These are phyloP conservation scores for Exophiala sp. DNA, from an alignment of 2,329 filamentous ascomycete species.

Conservation along the genomic window DNA sequence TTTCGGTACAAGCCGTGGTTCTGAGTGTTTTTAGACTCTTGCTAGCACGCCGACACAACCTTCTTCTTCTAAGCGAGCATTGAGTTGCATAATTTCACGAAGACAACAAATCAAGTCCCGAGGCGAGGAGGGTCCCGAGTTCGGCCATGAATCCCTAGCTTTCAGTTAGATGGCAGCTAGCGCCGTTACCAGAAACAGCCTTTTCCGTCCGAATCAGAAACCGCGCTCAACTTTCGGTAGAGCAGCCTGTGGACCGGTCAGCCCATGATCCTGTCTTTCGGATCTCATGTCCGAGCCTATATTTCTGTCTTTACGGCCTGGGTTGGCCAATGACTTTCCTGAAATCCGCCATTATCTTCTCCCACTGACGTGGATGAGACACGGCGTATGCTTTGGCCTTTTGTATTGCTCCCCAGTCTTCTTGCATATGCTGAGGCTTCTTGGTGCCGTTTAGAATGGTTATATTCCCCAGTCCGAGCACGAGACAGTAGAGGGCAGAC, in stretches of 20 bases:
- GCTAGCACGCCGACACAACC: not conserved
- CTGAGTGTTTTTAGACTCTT: too few relatives aligned
- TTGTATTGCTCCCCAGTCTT: conserved; percentile 45
- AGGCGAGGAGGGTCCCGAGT: not conserved
- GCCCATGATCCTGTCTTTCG: not conserved
- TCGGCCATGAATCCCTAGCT: not conserved
- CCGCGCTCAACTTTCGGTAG: not conserved
- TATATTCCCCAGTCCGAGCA: conserved; percentile 48
- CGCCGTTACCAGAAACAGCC: not conserved
- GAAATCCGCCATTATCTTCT: conserved; percentile 44
- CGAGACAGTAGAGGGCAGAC: conserved; percentile 52
- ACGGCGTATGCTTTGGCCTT: conserved; percentile 41
- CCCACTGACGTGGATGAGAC: conserved; percentile 47
- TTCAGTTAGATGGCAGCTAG: not conserved
- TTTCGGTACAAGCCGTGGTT: too few relatives aligned
- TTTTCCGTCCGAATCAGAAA: not conserved
- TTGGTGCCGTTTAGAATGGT: conserved; percentile 54
- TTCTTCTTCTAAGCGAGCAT: not conserved
- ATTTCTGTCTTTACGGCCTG: not conserved
- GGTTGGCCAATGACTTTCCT: conserved; percentile 38
- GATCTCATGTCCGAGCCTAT: conserved; percentile 1
- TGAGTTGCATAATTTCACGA: not conserved
- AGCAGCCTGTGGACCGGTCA: not conserved
- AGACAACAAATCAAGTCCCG: not conserved
- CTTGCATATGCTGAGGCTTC: conserved; percentile 46